Percentiles rank a stretch among this genome's conserved stretches.
Conservation (phyloP, 2,329 filamentous ascomycete species). For the Byssoonygena ceratinophila region DNA sequence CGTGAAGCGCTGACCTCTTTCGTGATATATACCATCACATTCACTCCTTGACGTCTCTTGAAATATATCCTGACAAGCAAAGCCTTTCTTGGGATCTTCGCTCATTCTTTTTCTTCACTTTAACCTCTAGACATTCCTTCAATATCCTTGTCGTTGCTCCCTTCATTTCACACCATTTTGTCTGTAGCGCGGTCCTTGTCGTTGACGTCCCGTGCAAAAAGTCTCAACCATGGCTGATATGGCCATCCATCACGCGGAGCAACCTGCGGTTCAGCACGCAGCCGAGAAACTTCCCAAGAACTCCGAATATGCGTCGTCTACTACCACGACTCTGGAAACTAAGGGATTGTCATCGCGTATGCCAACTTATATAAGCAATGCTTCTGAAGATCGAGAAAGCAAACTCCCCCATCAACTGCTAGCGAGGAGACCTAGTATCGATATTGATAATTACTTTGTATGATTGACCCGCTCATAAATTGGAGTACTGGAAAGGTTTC, state of each 20-base stretch:
- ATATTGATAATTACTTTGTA: constrained; percentile 54
- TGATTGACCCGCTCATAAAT: constrained; percentile 18
- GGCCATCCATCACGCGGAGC: constrained; percentile 5
- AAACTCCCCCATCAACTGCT: constrained; percentile 16
- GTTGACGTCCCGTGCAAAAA: too few species aligned
- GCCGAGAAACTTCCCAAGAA: not conserved
- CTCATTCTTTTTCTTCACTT: not conserved
- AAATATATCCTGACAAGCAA: not conserved
- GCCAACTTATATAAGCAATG: constrained; percentile 16
- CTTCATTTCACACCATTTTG: not conserved
- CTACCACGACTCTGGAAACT: not conserved
- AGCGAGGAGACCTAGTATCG: constrained; percentile 26
- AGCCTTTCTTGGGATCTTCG: not conserved
- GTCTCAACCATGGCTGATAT: constrained; percentile 8
- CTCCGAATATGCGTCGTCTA: constrained; percentile 2
- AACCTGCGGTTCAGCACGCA: not conserved
- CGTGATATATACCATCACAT: not conserved
- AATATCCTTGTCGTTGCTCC: not conserved
- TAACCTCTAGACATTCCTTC: not conserved
- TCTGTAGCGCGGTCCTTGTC: not conserved
- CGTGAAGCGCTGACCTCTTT: not conserved
- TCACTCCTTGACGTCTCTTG: too few species aligned
- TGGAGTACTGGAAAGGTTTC: too few species aligned
- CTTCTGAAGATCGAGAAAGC: constrained; percentile 9
- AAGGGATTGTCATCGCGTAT: constrained; percentile 2